phyloP scores from a whole-genome alignment of 2,329 filamentous ascomycete genomes.

The Xylariaceae sp. region DNA sequence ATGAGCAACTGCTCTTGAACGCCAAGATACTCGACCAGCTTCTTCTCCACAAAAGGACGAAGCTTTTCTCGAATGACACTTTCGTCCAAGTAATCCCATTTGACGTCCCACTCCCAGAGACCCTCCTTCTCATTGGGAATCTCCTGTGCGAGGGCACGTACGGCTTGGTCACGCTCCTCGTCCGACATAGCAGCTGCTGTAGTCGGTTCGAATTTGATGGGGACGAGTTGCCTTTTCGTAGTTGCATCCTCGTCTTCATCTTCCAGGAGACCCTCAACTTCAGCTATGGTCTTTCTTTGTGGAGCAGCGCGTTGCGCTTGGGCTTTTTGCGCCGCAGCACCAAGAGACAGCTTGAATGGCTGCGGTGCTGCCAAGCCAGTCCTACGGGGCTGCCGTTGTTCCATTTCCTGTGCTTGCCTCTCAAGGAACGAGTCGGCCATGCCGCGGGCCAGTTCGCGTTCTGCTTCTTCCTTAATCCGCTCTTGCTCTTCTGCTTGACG shows the following conservation, averaged over 20 bases:
- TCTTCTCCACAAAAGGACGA: slow-evolving; percentile 93
- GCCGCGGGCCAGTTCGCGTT: slow-evolving; percentile 73
- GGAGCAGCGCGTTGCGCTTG: slow-evolving; percentile 53
- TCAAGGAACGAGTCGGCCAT: slow-evolving; percentile 91
- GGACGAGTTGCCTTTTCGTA: slow-evolving; percentile 70
- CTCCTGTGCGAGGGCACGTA: slow-evolving; percentile 77
- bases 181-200: slow-evolving; percentile 69
- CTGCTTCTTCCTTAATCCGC: slow-evolving; percentile 61
- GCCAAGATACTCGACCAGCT: slow-evolving; percentile 93
- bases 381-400: slow-evolving; percentile 40
- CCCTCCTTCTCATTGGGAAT: slow-evolving; percentile 84
- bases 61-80: slow-evolving; percentile 78
- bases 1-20: slow-evolving; percentile 95
- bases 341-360: slow-evolving; percentile 88
- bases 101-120: slow-evolving; percentile 87
- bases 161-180: slow-evolving; percentile 80
- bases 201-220: slow-evolving; percentile 74
- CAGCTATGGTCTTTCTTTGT: slow-evolving; percentile 75
- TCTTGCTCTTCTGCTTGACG: slow-evolving; percentile 75
- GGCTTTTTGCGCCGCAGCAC: slow-evolving; percentile 74
- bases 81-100: slow-evolving; percentile 88
- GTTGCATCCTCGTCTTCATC: slow-evolving; percentile 81
- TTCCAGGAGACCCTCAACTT: slow-evolving; percentile 90
- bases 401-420: slow-evolving; percentile 74
- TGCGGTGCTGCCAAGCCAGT: slow-evolving; percentile 54